A percentile compares a stretch with the other conserved stretches of the same genome.
Conservation (phyloP, 2,329 filamentous ascomycete species). For the Gnomoniopsis sp. region DNA sequence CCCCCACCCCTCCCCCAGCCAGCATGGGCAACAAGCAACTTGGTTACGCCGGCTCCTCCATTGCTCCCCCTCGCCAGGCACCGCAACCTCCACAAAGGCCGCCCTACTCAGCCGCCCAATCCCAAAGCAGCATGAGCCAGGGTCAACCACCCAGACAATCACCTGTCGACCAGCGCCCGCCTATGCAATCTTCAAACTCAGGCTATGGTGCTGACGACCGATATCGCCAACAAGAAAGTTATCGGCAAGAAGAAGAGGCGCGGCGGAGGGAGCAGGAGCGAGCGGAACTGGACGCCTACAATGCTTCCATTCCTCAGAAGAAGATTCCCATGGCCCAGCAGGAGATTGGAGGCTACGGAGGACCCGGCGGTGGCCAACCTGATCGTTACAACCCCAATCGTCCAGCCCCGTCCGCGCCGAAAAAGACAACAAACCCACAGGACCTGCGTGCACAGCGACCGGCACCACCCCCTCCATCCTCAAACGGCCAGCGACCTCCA, state of each 20-base stretch:
- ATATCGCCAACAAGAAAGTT: constrained; percentile 36
- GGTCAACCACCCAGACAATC: constrained; percentile 40
- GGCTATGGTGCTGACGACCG: constrained; percentile 52
- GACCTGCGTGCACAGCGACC: constrained; percentile 70
- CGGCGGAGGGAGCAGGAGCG: constrained; percentile 66
- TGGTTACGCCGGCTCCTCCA: constrained; percentile 54
- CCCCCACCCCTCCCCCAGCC: constrained; percentile 58
- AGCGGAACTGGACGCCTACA: constrained; percentile 82
- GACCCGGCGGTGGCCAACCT: constrained; percentile 41
- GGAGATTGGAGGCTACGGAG: constrained; percentile 73
- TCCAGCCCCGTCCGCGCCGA: constrained; percentile 78
- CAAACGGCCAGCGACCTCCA: constrained; percentile 41
- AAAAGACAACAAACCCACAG: constrained; percentile 52
- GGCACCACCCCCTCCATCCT: constrained; percentile 65
- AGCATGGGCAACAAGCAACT: constrained; percentile 60
- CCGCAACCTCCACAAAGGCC: constrained; percentile 56
- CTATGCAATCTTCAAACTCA: constrained; percentile 54
- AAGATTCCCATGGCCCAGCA: constrained; percentile 82
- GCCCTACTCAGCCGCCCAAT: constrained; percentile 36
- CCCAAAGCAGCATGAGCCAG: constrained; percentile 31
- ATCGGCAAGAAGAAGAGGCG: constrained; percentile 48
- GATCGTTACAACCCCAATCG: constrained; percentile 82
- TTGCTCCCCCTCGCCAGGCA: constrained; percentile 60
- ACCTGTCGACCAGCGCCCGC: constrained; percentile 49
- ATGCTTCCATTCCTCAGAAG: constrained; percentile 80